Conservation (phyloP, 192 early-diverging fungal genomes). For the Bifiguratus adelaidae region DNA sequence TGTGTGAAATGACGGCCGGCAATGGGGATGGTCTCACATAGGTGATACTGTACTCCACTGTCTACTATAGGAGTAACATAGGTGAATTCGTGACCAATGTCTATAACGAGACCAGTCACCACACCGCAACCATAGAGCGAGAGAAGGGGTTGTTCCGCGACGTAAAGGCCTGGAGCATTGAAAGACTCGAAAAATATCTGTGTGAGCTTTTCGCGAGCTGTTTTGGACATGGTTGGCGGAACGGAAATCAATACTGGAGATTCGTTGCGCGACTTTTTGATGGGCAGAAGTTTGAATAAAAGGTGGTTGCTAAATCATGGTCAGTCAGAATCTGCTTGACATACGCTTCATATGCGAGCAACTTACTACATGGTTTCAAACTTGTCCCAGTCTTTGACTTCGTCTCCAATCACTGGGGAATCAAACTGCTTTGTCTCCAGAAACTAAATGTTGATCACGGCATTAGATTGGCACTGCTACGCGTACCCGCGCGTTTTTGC, state of each 20-base stretch:
- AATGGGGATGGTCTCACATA: constrained; percentile 48
- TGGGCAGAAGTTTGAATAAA: constrained; percentile 63
- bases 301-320: constrained; percentile 49
- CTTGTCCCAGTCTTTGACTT: constrained; percentile 61
- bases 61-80: constrained; percentile 78
- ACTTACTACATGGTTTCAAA: constrained; percentile 58
- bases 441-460: constrained; percentile 1
- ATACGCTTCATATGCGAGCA: not conserved
- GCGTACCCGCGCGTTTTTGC: not conserved
- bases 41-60: constrained; percentile 46
- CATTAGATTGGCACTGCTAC: not conserved
- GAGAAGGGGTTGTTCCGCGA: constrained; percentile 77
- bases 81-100: constrained; percentile 82
- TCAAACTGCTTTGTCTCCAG: constrained; percentile 8
- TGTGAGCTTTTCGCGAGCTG: constrained; percentile 65
- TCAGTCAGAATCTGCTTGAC: too few relatives aligned
- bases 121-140: constrained; percentile 69
- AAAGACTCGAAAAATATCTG: constrained; percentile 91
- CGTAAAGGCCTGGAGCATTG: constrained; percentile 72
- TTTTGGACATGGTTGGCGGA: constrained; percentile 75
- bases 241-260: constrained; percentile 67
- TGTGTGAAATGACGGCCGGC: constrained; percentile 61
- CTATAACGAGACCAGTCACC: constrained; percentile 75
- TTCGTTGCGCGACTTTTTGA: constrained; percentile 67
- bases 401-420: constrained; percentile 45